Evolutionary conservation across 23 red algal species (phyloP), one percentile per base, ranked within the genome.

Genomic region (Agarophyton chilense): DNA sequence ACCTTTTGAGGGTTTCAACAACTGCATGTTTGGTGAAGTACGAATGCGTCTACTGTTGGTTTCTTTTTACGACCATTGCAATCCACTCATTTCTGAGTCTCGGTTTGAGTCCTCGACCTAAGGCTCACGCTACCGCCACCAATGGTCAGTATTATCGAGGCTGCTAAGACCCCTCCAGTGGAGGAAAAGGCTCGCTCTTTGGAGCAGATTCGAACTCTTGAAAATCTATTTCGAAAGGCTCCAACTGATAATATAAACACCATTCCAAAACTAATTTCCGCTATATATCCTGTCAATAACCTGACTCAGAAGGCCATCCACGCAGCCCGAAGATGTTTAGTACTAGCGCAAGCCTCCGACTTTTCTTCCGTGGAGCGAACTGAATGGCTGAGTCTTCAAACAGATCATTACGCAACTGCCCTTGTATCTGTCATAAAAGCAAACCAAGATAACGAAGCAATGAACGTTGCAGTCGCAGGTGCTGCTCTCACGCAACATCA

Each of bases 301-400:
- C 21, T 74, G 24, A 55, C 77, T 61, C 58, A 47, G 21, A 80
- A 80, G 28, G 77, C 77, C 56, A 80, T 80, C 29, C 77, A 80
- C 17, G 77, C 77, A 44, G 54, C 34, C 11, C 43, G 77, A 41
- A 43, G 77, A 51, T 55, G 51, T 21, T 25, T 80, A 32, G 54
- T 80, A 1, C 12, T 80, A 3, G 50, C 54, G 2, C 49, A 80
- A 44, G 6, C 19, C 0, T 40, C 50, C 0, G 35, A 55, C 10
- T 24, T 21, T 24, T 5, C 35, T 29, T 50, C 40, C 17, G 51
- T 58, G 29, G 36, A 55, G 49, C 35, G 35, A 29, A n/a, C 4
- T 1, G 29, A 80, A 10, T 56, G 77, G 77, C 0, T 80, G 32
- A 39, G 38, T 6, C 33, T 6, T 21, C 24, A 61, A 80, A 55